Percentiles rank a stretch among this genome's conserved stretches.
Evolutionary conservation across 164 flowering plant species (phyloP).

Genomic region (Euptelea pleiosperma): DNA sequence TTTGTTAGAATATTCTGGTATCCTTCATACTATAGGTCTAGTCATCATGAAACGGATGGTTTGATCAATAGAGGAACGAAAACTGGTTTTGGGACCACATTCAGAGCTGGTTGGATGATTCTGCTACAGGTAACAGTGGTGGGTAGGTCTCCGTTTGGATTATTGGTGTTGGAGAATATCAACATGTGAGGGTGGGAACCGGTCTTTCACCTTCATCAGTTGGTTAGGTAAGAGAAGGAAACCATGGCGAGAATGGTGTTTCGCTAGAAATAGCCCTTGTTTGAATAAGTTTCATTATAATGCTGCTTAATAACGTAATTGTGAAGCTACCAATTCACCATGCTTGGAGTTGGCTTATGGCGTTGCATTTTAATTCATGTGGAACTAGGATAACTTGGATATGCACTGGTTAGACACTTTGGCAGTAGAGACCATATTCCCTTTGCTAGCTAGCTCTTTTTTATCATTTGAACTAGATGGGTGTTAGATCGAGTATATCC

Average conservation of each 20-base stretch:
- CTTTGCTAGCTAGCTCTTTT: too few species aligned
- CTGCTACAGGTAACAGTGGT: constrained; percentile 30
- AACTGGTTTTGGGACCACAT: constrained; percentile 21
- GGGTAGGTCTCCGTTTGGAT: constrained; percentile 95
- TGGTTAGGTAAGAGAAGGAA: constrained; percentile 17
- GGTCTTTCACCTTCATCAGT: constrained; percentile 10
- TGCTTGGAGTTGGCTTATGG: too few species aligned
- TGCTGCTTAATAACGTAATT: too few species aligned
- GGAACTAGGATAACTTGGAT: too few species aligned
- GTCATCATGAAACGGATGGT: constrained; percentile 48
- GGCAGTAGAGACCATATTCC: too few species aligned
- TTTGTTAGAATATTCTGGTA: constrained; percentile 78
- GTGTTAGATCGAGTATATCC: too few species aligned
- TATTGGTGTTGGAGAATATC: constrained; percentile 70
- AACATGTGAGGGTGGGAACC: constrained; percentile 37
- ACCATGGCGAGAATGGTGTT: constrained; percentile 14
- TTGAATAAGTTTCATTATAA: too few species aligned
- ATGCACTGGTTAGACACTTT: too few species aligned
- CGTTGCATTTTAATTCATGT: too few species aligned
- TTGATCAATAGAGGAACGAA: constrained; percentile 26
- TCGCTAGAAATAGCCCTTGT: too few species aligned
- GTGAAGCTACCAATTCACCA: too few species aligned
- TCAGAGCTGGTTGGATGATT: constrained; percentile 30
- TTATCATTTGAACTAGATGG: too few species aligned
- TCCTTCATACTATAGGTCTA: constrained; percentile 52